Conservation (phyloP, 768 basidiomycete genomes). For the Cytidiella melzeri region DNA sequence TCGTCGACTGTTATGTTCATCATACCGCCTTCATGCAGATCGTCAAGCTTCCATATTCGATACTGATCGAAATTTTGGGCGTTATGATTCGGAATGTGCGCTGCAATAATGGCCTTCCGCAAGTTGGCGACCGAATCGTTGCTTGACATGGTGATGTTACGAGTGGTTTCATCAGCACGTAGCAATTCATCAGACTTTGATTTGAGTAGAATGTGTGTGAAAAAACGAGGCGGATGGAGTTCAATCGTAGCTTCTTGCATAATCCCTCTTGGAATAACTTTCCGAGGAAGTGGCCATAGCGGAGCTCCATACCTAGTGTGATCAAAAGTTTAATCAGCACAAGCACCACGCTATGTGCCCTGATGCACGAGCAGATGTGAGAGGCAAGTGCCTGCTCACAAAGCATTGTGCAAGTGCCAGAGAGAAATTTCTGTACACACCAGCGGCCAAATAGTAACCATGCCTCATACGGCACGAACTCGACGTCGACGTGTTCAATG, state of each 20-base stretch:
- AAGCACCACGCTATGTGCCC: neutral
- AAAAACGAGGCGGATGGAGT: constrained; percentile 62
- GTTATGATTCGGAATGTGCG: constrained; percentile 3
- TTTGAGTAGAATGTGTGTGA: constrained; percentile 28
- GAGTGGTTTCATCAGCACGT: neutral
- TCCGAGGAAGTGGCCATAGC: constrained; percentile 51
- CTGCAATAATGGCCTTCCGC: constrained; percentile 9
- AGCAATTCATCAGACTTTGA: neutral
- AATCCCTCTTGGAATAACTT: constrained; percentile 57
- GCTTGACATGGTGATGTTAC: constrained; percentile 13
- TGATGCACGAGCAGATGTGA: neutral
- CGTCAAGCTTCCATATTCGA: constrained; percentile 59
- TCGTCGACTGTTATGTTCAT: neutral
- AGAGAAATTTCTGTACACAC: constrained; percentile 36
- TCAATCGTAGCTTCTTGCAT: constrained; percentile 53
- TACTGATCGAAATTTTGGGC: constrained; percentile 18
- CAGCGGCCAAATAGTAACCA: constrained; percentile 67
- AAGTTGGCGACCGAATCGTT: constrained; percentile 15
- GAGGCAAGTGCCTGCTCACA: neutral
- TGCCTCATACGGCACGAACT: constrained; percentile 65
- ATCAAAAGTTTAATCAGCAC: constrained; percentile 1
- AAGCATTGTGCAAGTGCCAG: no score
- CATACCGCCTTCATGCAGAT: neutral
- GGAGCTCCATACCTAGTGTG: constrained; percentile 65
- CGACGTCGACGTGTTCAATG: constrained; percentile 61